Percentiles rank a stretch among this genome's conserved stretches.
phyloP scores from a whole-genome alignment of 768 basidiomycete genomes.

The Naematelia encephala region DNA sequence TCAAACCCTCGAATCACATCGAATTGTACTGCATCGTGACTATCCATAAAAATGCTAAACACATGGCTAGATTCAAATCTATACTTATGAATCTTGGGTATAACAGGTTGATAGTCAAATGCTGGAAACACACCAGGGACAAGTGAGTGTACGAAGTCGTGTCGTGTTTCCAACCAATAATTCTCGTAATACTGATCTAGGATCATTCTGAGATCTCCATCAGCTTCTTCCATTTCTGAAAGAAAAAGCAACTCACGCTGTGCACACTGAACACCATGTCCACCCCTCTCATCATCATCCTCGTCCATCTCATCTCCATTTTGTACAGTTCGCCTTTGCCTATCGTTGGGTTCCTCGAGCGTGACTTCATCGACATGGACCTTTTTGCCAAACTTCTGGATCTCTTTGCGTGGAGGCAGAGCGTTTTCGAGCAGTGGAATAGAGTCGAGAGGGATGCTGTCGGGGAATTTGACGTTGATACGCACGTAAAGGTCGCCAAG shows the following conservation, averaged over 20 bases:
- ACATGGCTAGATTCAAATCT: too few relatives aligned
- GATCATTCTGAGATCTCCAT: background rate
- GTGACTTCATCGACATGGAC: constrained; percentile 76
- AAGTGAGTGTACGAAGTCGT: too few relatives aligned
- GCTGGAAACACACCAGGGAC: too few relatives aligned
- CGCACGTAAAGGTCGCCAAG: constrained; percentile 88
- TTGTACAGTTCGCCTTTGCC: constrained; percentile 56
- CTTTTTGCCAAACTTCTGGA: constrained; percentile 67
- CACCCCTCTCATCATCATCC: constrained; percentile 71
- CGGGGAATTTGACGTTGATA: constrained; percentile 84
- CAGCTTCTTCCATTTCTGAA: background rate
- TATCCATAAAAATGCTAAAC: background rate
- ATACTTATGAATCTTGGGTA: too few relatives aligned
- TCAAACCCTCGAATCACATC: background rate
- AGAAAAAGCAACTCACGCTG: constrained; percentile 42
- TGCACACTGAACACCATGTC: constrained; percentile 89
- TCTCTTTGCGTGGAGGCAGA: constrained; percentile 69
- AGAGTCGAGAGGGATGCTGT: constrained; percentile 63
- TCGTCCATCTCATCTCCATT: constrained; percentile 72
- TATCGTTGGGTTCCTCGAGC: constrained; percentile 72
- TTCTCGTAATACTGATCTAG: too few relatives aligned
- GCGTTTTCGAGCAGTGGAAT: constrained; percentile 77
- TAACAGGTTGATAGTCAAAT: too few relatives aligned
- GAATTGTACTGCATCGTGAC: background rate
- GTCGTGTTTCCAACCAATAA: too few relatives aligned